Evolutionary conservation across 2,329 filamentous ascomycete genomes (phyloP), one percentile per base, ranked within the genome.

Genomic region (Exophiala spinifera): DNA sequence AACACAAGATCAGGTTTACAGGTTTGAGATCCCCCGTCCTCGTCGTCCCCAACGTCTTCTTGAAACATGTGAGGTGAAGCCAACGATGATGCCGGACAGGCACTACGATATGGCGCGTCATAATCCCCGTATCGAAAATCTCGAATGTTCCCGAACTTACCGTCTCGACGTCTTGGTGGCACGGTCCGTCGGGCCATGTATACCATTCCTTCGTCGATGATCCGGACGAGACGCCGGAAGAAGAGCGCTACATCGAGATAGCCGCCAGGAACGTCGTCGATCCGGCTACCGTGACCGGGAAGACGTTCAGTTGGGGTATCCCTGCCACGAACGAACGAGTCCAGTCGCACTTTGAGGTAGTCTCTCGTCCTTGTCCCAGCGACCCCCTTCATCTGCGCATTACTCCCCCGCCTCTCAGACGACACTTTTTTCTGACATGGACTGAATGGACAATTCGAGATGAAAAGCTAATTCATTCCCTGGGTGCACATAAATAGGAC

Each of bases 41-140:
- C 23, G 3, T 7, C 23, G 7, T 25, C 4, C 7, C 23, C 23
- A 3, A 65, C 52, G 61, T 57, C 21, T 54, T n/a, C 36, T 34
- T 25, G 23, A 25, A 25, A 25, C 3, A 8, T 37, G 67, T 25
- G 51, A 65, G 14, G 46, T 59, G 0, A 45, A 57, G 14, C 15
- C 42, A 4, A 7, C 21, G 10, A 28, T 71, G 66, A 33, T 61
- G 63, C 25, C 66, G 66, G 46, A 64, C 68, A 28, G 76, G 76
- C 1, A 78, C 72, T 1, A 78, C 73, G 1, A 77, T 78, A 43
- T 79, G 74, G 71, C 73, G 76, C 2, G 67, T 71, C 0, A 60
- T 79, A 6, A 64, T 79, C 3, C 71, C 73, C 1, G 67, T 65
- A 43, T 69, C 65, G 34, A 64, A 57, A 40, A 68, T 73, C 17